A percentile compares a stretch with the other conserved stretches of the same genome.
Conservation (phyloP, 768 basidiomycete genomes). For the Pleurotus cornucopiae region DNA sequence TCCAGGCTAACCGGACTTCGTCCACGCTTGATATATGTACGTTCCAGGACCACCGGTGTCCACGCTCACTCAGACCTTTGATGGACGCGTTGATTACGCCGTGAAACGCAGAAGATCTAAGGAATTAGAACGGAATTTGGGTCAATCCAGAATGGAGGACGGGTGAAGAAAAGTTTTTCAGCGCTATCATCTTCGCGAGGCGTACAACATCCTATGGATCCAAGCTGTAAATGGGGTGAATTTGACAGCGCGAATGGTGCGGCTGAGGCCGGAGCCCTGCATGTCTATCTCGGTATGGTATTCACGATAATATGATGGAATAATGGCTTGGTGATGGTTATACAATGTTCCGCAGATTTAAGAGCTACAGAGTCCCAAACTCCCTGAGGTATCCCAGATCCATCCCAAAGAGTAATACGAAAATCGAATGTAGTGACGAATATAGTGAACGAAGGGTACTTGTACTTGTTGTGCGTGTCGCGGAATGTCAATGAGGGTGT, state of each 20-base stretch:
- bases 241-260: not conserved
- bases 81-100: no score
- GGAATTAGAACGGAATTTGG: no score
- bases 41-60: no score
- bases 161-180: no score
- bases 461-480: not conserved
- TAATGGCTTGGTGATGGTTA: not conserved
- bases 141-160: no score
- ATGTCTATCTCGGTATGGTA: no score
- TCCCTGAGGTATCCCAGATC: slow-evolving; percentile 6
- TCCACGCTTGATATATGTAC: no score
- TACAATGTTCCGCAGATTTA: slow-evolving; percentile 1
- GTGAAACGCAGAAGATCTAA: no score
- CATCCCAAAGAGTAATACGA: slow-evolving; percentile 8
- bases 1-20: no score
- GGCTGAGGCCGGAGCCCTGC: no score
- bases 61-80: no score
- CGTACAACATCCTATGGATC: not conserved
- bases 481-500: not conserved
- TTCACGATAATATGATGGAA: not conserved
- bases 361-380: slow-evolving; percentile 7
- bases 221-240: not conserved
- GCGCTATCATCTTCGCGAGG: no score
- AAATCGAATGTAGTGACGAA: slow-evolving; percentile 2
- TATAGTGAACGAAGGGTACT: not conserved